Evolutionary conservation across 208 protist genomes (phyloP).

Genomic region (Leishmania lainsoni): DNA sequence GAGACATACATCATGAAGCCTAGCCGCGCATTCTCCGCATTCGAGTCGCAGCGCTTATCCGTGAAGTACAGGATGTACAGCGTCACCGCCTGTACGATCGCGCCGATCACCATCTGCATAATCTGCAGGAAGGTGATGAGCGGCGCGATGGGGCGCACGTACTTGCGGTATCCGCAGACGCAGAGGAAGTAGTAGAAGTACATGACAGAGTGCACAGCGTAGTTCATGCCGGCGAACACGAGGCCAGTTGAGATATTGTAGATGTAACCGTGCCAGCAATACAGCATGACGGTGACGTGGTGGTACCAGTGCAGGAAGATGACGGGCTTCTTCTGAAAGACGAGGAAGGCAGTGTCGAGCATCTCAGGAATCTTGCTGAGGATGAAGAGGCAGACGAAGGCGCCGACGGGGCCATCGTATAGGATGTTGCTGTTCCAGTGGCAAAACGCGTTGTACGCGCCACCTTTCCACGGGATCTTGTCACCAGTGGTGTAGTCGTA

Average conservation of each 20-base stretch:
- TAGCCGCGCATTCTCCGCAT: slow-evolving; percentile 38
- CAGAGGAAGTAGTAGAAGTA: slow-evolving; percentile 93
- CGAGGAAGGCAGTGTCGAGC: slow-evolving; percentile 76
- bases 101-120: slow-evolving; percentile 89
- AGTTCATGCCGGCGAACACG: slow-evolving; percentile 91
- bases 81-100: slow-evolving; percentile 47
- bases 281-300: slow-evolving; percentile 87
- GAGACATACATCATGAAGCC: slow-evolving; percentile 85
- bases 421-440: slow-evolving; percentile 49
- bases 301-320: slow-evolving; percentile 91
- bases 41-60: slow-evolving; percentile 46
- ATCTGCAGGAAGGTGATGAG: slow-evolving; percentile 82
- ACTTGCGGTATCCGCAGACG: slow-evolving; percentile 36
- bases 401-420: slow-evolving; percentile 63
- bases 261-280: slow-evolving; percentile 82
- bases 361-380: slow-evolving; percentile 81
- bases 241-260: slow-evolving; percentile 28
- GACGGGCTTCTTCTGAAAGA: slow-evolving; percentile 76
- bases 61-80: slow-evolving; percentile 58
- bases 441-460: slow-evolving; percentile 62
- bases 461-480: slow-evolving; percentile 32
- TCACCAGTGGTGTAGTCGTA: slow-evolving; percentile 27
- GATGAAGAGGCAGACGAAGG: slow-evolving; percentile 72
- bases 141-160: slow-evolving; percentile 61
- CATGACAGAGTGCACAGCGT: slow-evolving; percentile 92